These are phyloP conservation scores for Argentina anserina DNA, from an alignment of 306 rosid genomes.

Conservation along the genomic window DNA sequence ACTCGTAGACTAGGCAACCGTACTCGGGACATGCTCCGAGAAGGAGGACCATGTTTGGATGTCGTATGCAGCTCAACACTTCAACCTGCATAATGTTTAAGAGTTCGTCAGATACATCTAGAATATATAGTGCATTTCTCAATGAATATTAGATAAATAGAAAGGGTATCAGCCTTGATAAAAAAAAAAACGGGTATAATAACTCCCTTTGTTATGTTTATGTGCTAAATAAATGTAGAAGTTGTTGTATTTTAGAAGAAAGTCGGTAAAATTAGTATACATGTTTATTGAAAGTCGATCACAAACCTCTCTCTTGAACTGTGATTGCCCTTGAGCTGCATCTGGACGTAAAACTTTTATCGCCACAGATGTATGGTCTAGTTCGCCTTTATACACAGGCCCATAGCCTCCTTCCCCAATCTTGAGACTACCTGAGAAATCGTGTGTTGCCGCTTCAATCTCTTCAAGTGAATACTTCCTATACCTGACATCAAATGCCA, in stretches of 20 bases:
- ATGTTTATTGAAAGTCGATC: not conserved
- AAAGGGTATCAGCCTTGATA: not conserved
- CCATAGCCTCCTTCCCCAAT: constrained; percentile 95
- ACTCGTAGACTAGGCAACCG: constrained; percentile 83
- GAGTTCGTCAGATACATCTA: not conserved
- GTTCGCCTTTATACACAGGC: constrained; percentile 61
- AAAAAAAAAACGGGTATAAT: not conserved
- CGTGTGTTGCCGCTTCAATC: constrained; percentile 60
- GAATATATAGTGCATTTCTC: not conserved
- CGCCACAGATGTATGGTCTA: constrained; percentile 81
- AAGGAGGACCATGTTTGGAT: constrained; percentile 94
- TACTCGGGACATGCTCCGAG: constrained; percentile 83
- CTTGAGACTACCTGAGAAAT: constrained; percentile 41
- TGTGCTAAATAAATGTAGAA: not conserved
- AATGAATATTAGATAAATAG: not conserved
- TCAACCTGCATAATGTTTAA: constrained; percentile 45
- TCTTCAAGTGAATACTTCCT: constrained; percentile 66
- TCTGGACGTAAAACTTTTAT: constrained; percentile 74
- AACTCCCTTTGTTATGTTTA: not conserved
- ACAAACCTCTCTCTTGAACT: constrained; percentile 75
- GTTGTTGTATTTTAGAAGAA: not conserved
- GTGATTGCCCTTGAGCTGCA: constrained; percentile 78
- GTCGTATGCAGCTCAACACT: constrained; percentile 72
- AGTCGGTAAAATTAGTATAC: too few relatives aligned
- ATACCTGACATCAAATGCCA: constrained; percentile 38